Evolutionary conservation across 176 grass and related monocot species (phyloP), one percentile per base, ranked within the genome.

Genomic region (Oryza brachyantha): DNA sequence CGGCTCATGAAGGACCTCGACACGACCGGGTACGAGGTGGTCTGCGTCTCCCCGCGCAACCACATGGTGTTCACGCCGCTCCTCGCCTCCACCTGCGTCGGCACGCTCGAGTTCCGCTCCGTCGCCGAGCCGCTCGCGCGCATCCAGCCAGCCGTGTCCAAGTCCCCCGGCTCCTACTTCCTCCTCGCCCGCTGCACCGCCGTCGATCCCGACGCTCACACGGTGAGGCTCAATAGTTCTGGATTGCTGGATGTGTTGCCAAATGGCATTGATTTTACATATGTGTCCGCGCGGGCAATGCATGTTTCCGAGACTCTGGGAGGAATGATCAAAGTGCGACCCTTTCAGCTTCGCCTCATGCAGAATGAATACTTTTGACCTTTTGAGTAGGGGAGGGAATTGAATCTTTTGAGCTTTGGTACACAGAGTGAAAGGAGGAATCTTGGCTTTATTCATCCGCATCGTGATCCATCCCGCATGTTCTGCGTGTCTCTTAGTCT

Each of bases 11-110:
- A 99, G 87, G 88, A 87, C 66, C 42, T 99, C 32, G 92, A 99
- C 84, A 90, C 96, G 6, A 0, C 13, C 34, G 38, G 78, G 9
- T 99, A 95, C 81, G 96, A 99, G 73, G 86, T 99, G 5, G 96
- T 99, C 60, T 99, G 96, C 86, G 85, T 99, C 27, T 90, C 96
- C 29, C 96, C 96, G 48, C 86, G 96, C 39, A 99, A 99, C 79
- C 96, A 95, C 90, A 99, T 99, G 96, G 92, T 99, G 65, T 99
- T 99, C 90, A 99, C 96, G 60, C 96, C 96, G 76, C 96, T 99
- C 61, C 86, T 99, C 42, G 96, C 96, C 27, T 99, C 96, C 41
- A 99, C 96, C 37, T 99, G 96, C 88, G 96, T 99, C 61, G 96
- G 92, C 61, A 99, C 96, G 39, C 96, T 99, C 54, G 96, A 99